Conservation (phyloP, 805 yeast genomes). For the Kodamaea lidongshanica region DNA sequence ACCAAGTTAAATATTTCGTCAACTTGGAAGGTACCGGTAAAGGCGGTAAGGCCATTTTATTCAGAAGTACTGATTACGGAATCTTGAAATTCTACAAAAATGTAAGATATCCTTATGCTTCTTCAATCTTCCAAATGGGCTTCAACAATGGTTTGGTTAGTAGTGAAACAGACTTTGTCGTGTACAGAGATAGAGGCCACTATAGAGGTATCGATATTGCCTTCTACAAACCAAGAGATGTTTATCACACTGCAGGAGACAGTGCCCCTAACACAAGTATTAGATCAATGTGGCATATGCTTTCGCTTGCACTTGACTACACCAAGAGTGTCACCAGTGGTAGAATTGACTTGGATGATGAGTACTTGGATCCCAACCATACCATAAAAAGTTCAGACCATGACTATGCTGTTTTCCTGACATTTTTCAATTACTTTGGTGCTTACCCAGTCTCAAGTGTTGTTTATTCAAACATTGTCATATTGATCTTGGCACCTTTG, state of each 20-base stretch:
- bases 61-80: constrained; percentile 77
- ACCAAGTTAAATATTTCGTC: constrained; percentile 55
- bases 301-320: constrained; percentile 61
- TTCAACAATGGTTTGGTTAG: constrained; percentile 64
- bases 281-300: constrained; percentile 81
- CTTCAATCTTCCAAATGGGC: constrained; percentile 78
- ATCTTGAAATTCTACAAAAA: constrained; percentile 52
- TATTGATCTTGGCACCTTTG: constrained; percentile 53
- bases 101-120: constrained; percentile 67
- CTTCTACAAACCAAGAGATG: constrained; percentile 74
- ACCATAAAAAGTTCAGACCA: constrained; percentile 2
- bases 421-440: constrained; percentile 54
- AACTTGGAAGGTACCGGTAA: constrained; percentile 93
- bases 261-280: constrained; percentile 56
- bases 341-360: constrained; percentile 28
- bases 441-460: constrained; percentile 48
- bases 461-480: constrained; percentile 45
- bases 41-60: constrained; percentile 77
- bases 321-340: constrained; percentile 35
- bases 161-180: constrained; percentile 81
- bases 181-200: constrained; percentile 56
- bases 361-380: constrained; percentile 13
- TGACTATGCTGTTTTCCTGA: constrained; percentile 57
- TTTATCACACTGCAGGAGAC: constrained; percentile 78
- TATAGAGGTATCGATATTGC: constrained; percentile 86